These are phyloP conservation scores for Mitragyna speciosa DNA, from an alignment of 257 asterid genomes.

Conservation along the genomic window DNA sequence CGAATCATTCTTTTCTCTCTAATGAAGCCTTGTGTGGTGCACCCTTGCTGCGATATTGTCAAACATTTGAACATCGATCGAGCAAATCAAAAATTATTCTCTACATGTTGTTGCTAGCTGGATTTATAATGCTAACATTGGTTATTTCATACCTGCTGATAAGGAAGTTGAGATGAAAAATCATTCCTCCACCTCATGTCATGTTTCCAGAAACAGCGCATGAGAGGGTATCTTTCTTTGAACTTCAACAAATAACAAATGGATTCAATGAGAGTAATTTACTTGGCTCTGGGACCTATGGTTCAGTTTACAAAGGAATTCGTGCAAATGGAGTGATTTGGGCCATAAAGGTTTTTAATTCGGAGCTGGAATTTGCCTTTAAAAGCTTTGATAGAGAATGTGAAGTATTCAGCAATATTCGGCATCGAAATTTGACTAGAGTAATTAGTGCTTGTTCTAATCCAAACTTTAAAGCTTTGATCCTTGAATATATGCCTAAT, in stretches of 20 bases:
- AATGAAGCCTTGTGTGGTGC: neutral
- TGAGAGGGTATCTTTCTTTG: neutral
- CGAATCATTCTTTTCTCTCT: neutral
- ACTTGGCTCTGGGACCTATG: neutral
- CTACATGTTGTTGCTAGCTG: neutral
- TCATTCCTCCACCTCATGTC: neutral
- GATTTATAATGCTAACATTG: neutral
- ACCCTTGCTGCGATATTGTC: neutral
- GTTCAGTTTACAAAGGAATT: conserved; percentile 1
- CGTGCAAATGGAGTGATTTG: conserved; percentile 1
- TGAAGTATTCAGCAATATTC: neutral
- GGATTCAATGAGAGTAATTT: neutral
- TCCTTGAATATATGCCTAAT: conserved; percentile 1
- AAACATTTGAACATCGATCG: neutral
- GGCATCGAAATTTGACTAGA: neutral
- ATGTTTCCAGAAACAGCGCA: neutral
- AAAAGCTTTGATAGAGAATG: conserved; percentile 13
- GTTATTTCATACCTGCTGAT: neutral
- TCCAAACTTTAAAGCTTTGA: neutral
- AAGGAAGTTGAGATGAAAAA: neutral
- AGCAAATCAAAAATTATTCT: neutral
- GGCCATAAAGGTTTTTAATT: conserved; percentile 9
- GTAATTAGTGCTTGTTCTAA: neutral
- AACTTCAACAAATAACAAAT: neutral
- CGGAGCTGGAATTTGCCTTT: neutral